These are phyloP conservation scores for Secale cereale DNA, from an alignment of 176 grass and related monocot genomes.

Conservation along the genomic window DNA sequence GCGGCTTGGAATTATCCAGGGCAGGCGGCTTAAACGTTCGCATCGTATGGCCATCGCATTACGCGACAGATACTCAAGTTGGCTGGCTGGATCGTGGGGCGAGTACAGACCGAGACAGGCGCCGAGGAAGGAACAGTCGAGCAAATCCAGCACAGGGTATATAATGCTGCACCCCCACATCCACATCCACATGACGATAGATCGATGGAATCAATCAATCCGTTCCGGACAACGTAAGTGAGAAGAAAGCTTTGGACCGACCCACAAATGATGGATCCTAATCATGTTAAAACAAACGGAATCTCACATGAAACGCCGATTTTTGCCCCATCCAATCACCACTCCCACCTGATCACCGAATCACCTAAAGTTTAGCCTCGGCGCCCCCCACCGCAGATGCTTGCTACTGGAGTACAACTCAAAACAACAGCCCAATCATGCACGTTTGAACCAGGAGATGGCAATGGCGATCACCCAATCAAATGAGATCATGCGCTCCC, in stretches of 20 bases:
- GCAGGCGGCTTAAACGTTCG: background rate
- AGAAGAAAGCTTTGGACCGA: slow-evolving; percentile 3
- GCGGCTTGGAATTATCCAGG: background rate
- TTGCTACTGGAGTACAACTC: background rate
- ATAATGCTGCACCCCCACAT: background rate
- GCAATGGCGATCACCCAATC: background rate
- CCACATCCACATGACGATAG: background rate
- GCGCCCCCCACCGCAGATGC: background rate
- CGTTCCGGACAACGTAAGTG: background rate
- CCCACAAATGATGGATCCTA: background rate
- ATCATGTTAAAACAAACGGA: background rate
- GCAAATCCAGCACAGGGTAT: background rate
- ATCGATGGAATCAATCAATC: background rate
- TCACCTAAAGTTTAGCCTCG: background rate
- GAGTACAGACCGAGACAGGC: background rate
- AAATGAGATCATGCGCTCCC: slow-evolving; percentile 12
- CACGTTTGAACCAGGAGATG: background rate
- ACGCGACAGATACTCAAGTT: background rate
- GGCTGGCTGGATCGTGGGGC: no score
- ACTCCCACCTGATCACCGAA: slow-evolving; percentile 21
- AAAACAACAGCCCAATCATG: slow-evolving; percentile 22
- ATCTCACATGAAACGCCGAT: slow-evolving; percentile 2
- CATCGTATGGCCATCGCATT: slow-evolving; percentile 5
- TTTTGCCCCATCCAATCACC: background rate
- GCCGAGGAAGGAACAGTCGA: background rate